Evolutionary conservation across 305 asterid genomes (phyloP), one percentile per base, ranked within the genome.

Genomic region (Rubia occidens): DNA sequence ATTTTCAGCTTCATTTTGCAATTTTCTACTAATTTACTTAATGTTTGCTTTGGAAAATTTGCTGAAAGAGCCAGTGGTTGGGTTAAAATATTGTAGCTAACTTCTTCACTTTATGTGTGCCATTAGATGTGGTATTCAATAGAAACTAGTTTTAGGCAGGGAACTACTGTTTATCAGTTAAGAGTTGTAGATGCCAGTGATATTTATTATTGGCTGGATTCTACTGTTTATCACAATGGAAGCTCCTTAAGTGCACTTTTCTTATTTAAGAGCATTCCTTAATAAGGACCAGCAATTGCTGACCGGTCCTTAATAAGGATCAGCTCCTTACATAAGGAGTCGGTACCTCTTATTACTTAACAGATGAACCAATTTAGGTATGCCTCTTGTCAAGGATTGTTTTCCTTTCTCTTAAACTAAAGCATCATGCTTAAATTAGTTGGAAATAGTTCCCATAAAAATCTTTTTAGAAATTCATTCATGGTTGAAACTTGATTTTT

Each of bases 1-100:
- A 42, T 15, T 58, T 53, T 24, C 2, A 56, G 58, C 72, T 58
- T 18, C 66, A 69, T 56, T 24, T 20, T 42, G 58, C 56, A 44
- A 43, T 21, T 58, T 58, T 11, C 10, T 54, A 21, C 17, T 21
- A 55, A 7, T 56, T 68, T 21, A 13, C 3, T 39, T 4, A 26
- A 0, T 1, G 14, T 21, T 4, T 56, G 66, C 26, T 7, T 13
- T 2, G 37, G 60, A 51, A 11, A 18, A 6, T 66, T 9, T 1
- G 24, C 32, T 11, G 26, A n/a, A n/a, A 53, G 24, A 53, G 59
- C 59, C 3, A 6, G 20, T 4, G 60, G 17, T 49, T 49, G 55
- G 18, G 55, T 15, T 49, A 13, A 26, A 49, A 49, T 53, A 0
- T 58, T 11, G 21, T 11, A 39, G 61, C 65, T 71, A 7, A 15